Percentiles rank a stretch among this genome's conserved stretches.
phyloP scores from a whole-genome alignment of 805 yeast genomes.

The Starmerella floricola region DNA sequence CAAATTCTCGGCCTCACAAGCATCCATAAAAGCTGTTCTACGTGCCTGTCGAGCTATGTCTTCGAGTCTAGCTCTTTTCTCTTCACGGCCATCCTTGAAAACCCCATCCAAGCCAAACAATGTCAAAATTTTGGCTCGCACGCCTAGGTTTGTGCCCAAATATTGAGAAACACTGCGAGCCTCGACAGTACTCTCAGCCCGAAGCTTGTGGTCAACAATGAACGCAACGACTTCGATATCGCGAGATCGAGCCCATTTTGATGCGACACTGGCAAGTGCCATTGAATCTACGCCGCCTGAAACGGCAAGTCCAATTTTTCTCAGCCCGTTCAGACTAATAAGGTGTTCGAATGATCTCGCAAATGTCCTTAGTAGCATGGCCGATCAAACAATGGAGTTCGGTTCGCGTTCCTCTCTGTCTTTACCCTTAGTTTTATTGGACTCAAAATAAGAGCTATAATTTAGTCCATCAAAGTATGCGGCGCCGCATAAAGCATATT shows the following conservation, averaged over 20 bases:
- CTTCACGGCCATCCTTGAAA: conserved; percentile 16
- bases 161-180: conserved; percentile 33
- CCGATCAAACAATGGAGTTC: background rate
- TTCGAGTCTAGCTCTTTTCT: conserved; percentile 35
- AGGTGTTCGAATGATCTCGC: no score
- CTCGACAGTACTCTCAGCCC: conserved; percentile 40
- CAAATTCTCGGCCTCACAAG: conserved; percentile 32
- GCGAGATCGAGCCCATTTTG: conserved; percentile 28
- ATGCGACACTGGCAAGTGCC: conserved; percentile 46
- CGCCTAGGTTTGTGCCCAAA: conserved; percentile 23
- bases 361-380: background rate
- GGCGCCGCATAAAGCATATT: no score
- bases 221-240: conserved; percentile 36
- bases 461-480: no score
- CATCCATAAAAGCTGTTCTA: conserved; percentile 34
- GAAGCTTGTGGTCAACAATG: conserved; percentile 52
- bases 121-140: conserved; percentile 28
- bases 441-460: no score
- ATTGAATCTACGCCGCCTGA: conserved; percentile 80
- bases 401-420: no score
- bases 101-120: conserved; percentile 23
- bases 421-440: no score
- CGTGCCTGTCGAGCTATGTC: conserved; percentile 47
- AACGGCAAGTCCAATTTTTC: conserved; percentile 42
- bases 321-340: no score